Evolutionary conservation across 2,329 filamentous ascomycete genomes (phyloP).

Genomic region (Botrytis paeoniae): DNA sequence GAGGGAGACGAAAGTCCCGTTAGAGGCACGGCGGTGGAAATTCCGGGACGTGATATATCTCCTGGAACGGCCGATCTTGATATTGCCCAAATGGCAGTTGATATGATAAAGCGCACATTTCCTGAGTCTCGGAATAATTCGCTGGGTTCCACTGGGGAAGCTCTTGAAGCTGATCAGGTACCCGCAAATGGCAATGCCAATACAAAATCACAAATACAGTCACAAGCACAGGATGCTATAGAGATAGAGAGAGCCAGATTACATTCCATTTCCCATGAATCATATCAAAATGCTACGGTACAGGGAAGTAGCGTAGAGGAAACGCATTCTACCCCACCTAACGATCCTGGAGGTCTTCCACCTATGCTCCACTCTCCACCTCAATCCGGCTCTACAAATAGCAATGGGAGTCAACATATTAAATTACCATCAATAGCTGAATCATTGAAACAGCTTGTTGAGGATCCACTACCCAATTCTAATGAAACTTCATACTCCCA

Average conservation of each 20-base stretch:
- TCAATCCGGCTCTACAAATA: constrained; percentile 31
- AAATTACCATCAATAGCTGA: constrained; percentile 36
- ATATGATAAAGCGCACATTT: not conserved
- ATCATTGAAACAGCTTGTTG: constrained; percentile 33
- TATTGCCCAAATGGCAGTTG: constrained; percentile 17
- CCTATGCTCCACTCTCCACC: constrained; percentile 33
- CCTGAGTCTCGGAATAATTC: not conserved
- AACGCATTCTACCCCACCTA: constrained; percentile 21
- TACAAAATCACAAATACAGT: not conserved
- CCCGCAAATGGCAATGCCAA: not conserved
- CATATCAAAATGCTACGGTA: not conserved
- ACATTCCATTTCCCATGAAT: not conserved
- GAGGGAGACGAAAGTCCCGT: constrained; percentile 41
- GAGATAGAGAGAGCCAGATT: not conserved
- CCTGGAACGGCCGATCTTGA: constrained; percentile 21
- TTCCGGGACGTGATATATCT: constrained; percentile 32
- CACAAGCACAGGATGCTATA: not conserved
- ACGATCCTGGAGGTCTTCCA: constrained; percentile 30
- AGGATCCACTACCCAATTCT: constrained; percentile 21
- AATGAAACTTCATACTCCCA: constrained; percentile 31
- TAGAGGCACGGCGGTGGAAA: constrained; percentile 26
- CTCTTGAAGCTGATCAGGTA: not conserved
- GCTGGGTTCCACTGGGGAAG: not conserved
- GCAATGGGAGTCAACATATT: constrained; percentile 29
- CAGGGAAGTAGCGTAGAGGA: not conserved